Conservation (phyloP, 495 filamentous ascomycete genomes). For the Penicillium pancosmium region DNA sequence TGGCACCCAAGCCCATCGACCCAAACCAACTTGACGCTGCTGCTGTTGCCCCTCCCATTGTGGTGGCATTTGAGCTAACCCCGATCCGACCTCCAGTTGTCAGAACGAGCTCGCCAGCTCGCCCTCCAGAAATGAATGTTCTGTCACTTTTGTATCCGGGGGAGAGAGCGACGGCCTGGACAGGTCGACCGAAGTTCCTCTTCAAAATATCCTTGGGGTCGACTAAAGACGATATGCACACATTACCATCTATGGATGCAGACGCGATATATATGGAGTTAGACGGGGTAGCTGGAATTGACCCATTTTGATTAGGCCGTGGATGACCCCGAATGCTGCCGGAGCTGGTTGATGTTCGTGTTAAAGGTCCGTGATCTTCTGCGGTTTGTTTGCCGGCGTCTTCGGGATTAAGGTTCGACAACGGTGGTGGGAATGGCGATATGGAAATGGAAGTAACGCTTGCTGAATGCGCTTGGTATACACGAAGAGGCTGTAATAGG, state of each 20-base stretch:
- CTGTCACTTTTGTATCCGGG: slow-evolving; percentile 89
- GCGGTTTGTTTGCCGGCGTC: slow-evolving; percentile 43
- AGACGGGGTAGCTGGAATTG: slow-evolving; percentile 67
- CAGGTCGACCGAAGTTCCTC: slow-evolving; percentile 89
- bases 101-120: slow-evolving; percentile 87
- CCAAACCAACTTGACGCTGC: slow-evolving; percentile 91
- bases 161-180: slow-evolving; percentile 86
- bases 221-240: slow-evolving; percentile 82
- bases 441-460: slow-evolving; percentile 88
- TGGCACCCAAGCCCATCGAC: slow-evolving; percentile 74
- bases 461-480: slow-evolving; percentile 89
- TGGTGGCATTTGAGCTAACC: slow-evolving; percentile 76
- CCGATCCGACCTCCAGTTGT: slow-evolving; percentile 80
- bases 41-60: slow-evolving; percentile 74
- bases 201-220: slow-evolving; percentile 80
- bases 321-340: slow-evolving; percentile 54
- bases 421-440: slow-evolving; percentile 83
- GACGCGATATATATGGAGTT: slow-evolving; percentile 91
- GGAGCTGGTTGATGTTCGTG: slow-evolving; percentile 48
- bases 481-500: slow-evolving; percentile 72
- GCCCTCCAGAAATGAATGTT: slow-evolving; percentile 85
- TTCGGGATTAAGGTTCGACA: slow-evolving; percentile 60
- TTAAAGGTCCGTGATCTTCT: slow-evolving; percentile 48
- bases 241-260: slow-evolving; percentile 92
- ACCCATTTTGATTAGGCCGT: slow-evolving; percentile 41